Conservation (phyloP, 148 eudicot genomes). For the Camellia sinensis region DNA sequence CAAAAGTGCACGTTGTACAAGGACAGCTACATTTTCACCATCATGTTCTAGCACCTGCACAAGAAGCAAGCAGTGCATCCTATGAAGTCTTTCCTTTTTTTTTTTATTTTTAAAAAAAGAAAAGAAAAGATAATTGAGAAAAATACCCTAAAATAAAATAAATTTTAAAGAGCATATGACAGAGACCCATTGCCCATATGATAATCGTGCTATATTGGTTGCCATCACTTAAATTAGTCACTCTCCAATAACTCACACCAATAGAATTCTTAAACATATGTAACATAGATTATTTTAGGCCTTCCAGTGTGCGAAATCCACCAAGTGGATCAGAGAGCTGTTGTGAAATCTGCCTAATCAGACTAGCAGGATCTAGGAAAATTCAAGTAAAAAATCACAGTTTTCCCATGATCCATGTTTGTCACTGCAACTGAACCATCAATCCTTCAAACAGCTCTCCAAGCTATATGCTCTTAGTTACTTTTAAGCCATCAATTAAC, state of each 20-base stretch:
- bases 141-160: too few relatives aligned
- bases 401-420: background rate
- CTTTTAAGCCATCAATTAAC: background rate
- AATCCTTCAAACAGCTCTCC: background rate
- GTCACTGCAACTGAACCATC: background rate
- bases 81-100: background rate
- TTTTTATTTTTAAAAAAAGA: background rate
- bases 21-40: conserved; percentile 56
- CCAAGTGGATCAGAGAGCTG: too few relatives aligned
- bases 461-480: background rate
- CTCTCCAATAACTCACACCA: too few relatives aligned
- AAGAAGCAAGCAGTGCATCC: conserved; percentile 5
- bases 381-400: background rate
- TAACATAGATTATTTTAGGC: too few relatives aligned
- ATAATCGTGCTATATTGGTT: too few relatives aligned
- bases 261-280: too few relatives aligned
- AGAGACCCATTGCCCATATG: too few relatives aligned
- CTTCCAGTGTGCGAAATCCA: too few relatives aligned
- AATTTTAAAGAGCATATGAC: too few relatives aligned
- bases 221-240: too few relatives aligned
- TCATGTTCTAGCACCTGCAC: conserved; percentile 76
- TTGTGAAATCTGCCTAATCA: too few relatives aligned
- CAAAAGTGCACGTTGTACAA: conserved; percentile 91
- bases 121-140: background rate
- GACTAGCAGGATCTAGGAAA: background rate